phyloP scores from a whole-genome alignment of 805 yeast genomes.

The Wickerhamiella hasegawae region DNA sequence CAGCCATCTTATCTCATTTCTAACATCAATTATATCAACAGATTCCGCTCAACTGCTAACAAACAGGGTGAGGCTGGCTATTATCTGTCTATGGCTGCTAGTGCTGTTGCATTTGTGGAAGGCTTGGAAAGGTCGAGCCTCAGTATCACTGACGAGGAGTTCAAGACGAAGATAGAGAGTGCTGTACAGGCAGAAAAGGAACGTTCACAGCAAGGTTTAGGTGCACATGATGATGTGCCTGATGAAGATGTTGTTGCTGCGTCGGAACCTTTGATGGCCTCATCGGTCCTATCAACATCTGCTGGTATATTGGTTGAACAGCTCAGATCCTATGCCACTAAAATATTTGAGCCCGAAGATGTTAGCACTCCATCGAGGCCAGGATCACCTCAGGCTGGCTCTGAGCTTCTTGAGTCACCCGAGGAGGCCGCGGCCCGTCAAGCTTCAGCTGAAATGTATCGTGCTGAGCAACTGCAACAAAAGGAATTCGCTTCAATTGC shows the following conservation, averaged over 20 bases:
- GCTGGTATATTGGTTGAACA: slow-evolving; percentile 39
- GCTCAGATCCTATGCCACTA: slow-evolving; percentile 23
- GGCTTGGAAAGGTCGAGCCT: slow-evolving; percentile 40
- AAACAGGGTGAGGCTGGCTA: slow-evolving; percentile 80
- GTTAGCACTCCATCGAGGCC: slow-evolving; percentile 8
- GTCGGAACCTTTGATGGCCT: slow-evolving; percentile 11
- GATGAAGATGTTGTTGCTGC: neutral
- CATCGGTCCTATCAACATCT: slow-evolving; percentile 23
- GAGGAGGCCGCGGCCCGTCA: slow-evolving; percentile 22
- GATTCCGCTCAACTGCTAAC: slow-evolving; percentile 63
- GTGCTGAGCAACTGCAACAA: slow-evolving; percentile 25
- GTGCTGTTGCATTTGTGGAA: slow-evolving; percentile 69
- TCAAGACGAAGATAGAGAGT: slow-evolving; percentile 27
- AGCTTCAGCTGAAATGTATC: slow-evolving; percentile 24
- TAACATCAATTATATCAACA: slow-evolving; percentile 69
- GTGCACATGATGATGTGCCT: neutral
- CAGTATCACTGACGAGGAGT: slow-evolving; percentile 46
- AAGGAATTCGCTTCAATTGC: slow-evolving; percentile 33
- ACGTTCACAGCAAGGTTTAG: slow-evolving; percentile 14
- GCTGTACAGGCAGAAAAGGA: slow-evolving; percentile 26
- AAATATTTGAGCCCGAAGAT: slow-evolving; percentile 22
- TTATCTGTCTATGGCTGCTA: slow-evolving; percentile 77
- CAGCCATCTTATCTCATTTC: slow-evolving; percentile 52
- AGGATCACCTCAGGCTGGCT: slow-evolving; percentile 1
- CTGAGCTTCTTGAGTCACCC: slow-evolving; percentile 9